Base-by-base conservation (phyloP, 345 rosid species). In the Populus davidiana region DNA sequence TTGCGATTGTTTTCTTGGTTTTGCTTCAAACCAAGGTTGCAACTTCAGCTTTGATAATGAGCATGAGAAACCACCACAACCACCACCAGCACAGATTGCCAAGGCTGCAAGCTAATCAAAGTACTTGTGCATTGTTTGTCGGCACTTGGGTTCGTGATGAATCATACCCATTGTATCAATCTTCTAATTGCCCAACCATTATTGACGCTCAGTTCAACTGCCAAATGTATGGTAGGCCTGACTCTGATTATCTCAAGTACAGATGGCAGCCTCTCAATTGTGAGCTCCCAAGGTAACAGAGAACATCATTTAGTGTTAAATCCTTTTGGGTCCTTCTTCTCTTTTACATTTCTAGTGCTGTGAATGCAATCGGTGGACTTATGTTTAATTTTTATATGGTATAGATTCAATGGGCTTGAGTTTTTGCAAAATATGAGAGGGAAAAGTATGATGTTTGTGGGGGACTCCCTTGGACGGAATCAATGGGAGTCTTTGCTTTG, bases 401-500 rank as follows among this genome's bases (percentile, higher is more conserved):
- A 10, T 72, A 95, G 99, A 80, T 95, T 96, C 81, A 70, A 87
- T 77, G 99, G 98, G 72, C 75, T 84, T 43, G 88, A 90, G 39
- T 93, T 92, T 87, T 70, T 96, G 85, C 67, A 33, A 65, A 86
- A 84, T 71, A 88, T 92, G 98, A 87, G 83, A 70, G 91, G 92
- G 83, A 92, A 87, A 87, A 88, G 82, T 0, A 79, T 96, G 80
- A 91, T 93, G 97, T 93, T 93, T 77, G 99, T 93, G 49, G 99
- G 99, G 69, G 99, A 93, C 78, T 96, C 99, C 1, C 77, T 96
- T 49, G 94, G 98, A 5, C 83, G 90, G 78, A 92, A 95, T 74
- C 99, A 95, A 81, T 95, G 94, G 94, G 92, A 95, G 86, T 93
- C 99, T 38, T 83, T 96, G 89, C 85, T 88, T 66, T 96, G 99